Evolutionary conservation across 345 rosid species (phyloP), one percentile per base, ranked within the genome.

Genomic region (Citrus inodora): DNA sequence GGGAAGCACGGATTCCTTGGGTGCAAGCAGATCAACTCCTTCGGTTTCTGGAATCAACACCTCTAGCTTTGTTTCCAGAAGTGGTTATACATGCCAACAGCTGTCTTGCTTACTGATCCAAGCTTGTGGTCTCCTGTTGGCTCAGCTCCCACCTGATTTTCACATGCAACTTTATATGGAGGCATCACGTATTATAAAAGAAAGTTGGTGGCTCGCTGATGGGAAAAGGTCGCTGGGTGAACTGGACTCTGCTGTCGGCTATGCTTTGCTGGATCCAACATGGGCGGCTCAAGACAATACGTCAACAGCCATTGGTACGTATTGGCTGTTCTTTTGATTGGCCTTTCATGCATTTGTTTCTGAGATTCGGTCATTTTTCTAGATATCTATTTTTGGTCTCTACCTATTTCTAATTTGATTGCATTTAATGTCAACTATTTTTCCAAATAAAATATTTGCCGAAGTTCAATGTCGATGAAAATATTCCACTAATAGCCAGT

Each of bases 241-340:
- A 82, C 83, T 96, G 60, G 95, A 92, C 84, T 90, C 97, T 40
- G 99, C 99, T 67, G 94, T 89, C 80, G 92, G 93, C 78, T 96
- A 92, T 83, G 99, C 98, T 81, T 88, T 94, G 86, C 81, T 96
- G 87, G 98, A 96, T 88, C 98, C 99, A 80, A 89, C 97, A 48
- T 94, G 98, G 98, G 98, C 99, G 85, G 94, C 99, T 82, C 98
- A 94, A 83, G 99, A 96, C 85, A 94, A 90, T 80, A 94, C 99
- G 70, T 96, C 98, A 22, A 94, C 99, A 3, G 98, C 98, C 76
- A 92, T 96, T 77, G 98, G 98, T 96, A 91, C 70, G 79, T 53
- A 73, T 19, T 27, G 25, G 33, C 24, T 33, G 9, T 76, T 37
- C 58, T 40, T 63, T 28, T 38, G 24, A 42, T 77, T 67, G 46